These are phyloP conservation scores for Plasmodium fragile DNA, from an alignment of 169 alveolate genomes.

Conservation along the genomic window DNA sequence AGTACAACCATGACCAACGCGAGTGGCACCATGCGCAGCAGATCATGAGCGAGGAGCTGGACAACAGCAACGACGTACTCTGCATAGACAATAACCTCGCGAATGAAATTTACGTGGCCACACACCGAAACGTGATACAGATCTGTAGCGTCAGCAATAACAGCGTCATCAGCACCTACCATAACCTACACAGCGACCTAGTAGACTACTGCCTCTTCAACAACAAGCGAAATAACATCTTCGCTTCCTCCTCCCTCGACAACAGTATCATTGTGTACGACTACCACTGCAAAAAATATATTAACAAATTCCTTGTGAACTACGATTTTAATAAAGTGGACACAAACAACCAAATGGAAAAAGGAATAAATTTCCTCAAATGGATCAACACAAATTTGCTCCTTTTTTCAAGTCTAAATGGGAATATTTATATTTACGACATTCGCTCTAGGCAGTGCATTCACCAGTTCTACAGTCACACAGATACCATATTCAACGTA, in stretches of 20 bases:
- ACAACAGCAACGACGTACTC: slow-evolving; percentile 19
- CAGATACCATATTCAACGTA: slow-evolving; percentile 61
- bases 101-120: slow-evolving; percentile 35
- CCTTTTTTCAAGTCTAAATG: slow-evolving; percentile 69
- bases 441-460: slow-evolving; percentile 56
- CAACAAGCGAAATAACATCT: slow-evolving; percentile 41
- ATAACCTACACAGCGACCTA: slow-evolving; percentile 37
- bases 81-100: slow-evolving; percentile 54
- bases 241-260: slow-evolving; percentile 69
- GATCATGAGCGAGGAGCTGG: background rate
- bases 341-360: slow-evolving; percentile 27
- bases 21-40: background rate
- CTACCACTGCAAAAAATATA: slow-evolving; percentile 36
- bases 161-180: slow-evolving; percentile 22
- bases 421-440: slow-evolving; percentile 62
- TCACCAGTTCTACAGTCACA: slow-evolving; percentile 65
- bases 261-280: slow-evolving; percentile 47
- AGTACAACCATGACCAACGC: too few species aligned
- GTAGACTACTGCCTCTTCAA: slow-evolving; percentile 65
- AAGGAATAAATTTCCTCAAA: slow-evolving; percentile 48
- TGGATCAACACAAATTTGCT: slow-evolving; percentile 60
- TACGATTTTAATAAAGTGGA: slow-evolving; percentile 33
- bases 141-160: slow-evolving; percentile 31
- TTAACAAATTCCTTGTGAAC: slow-evolving; percentile 39
- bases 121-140: slow-evolving; percentile 25